Base-by-base conservation (phyloP, 768 basidiomycete species). In the Kondoa subrosea region DNA sequence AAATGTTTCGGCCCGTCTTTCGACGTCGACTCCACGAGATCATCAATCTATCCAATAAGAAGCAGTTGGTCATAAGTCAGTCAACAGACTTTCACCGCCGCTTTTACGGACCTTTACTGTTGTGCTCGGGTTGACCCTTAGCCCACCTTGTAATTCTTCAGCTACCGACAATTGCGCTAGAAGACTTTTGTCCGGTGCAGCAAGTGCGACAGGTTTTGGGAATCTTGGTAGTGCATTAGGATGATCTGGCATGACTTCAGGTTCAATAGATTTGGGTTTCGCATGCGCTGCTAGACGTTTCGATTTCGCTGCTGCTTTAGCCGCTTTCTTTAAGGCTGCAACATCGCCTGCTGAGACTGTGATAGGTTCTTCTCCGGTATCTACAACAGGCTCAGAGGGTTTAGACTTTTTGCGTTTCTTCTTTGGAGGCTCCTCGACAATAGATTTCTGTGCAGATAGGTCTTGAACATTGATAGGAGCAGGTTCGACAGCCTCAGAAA, bases 101-200 rank as follows among this genome's bases (percentile, higher is more conserved):
- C 8, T 50, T 50, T 25, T 15, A 59, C 58, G n/a, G n/a, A 66
- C 58, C 34, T 33, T 17, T 1, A 74, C 32, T 12, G 71, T 64
- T 1, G 72, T 50, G 26, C 70, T 68, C 57, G 76, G 74, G 30
- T 75, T 75, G 14, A 78, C 71, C 56, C 76, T 73, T 4, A 68
- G 68, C 2, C 77, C 77, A 66, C 76, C 66, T 61, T 74, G 68
- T 25, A 78, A 65, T n/a, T 76, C 76, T 4, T 72, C 58, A 15
- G 77, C 76, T 26, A 78, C 71, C 70, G 75, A 76, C 64, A 77
- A 75, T 15, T 71, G 69, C 2, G 73, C 70, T 4, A 78, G 70
- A 4, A 76, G 57, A 3, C 68, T 68, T 1, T 75, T 69, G 32
- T 74, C 74, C 0, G 77, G 75, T 8, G 73, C 73, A 0, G 76